A percentile compares a stretch with the other conserved stretches of the same genome.
phyloP scores from a whole-genome alignment of 139 green algal genomes.

The Micractinium sp. region DNA sequence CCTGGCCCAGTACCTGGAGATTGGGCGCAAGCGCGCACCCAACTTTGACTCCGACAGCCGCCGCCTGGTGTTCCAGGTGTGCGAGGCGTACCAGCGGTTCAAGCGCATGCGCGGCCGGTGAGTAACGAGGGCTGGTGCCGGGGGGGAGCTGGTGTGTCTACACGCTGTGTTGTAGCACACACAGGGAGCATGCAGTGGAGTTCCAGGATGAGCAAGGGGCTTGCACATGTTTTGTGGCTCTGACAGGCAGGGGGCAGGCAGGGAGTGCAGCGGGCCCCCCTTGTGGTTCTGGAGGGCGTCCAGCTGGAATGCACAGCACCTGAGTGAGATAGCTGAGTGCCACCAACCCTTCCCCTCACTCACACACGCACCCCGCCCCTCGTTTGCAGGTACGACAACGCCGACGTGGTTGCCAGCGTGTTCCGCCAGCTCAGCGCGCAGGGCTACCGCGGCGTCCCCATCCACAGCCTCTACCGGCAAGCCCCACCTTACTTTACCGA shows the following conservation, averaged over 20 bases:
- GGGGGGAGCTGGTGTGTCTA: too few relatives aligned
- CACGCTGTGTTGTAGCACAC: too few relatives aligned
- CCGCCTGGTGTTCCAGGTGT: conserved; percentile 59
- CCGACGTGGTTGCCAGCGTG: conserved; percentile 73
- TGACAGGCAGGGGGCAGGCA: too few relatives aligned
- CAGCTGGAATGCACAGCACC: too few relatives aligned
- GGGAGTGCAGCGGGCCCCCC: too few relatives aligned
- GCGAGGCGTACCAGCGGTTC: conserved; percentile 57
- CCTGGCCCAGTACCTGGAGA: conserved; percentile 64
- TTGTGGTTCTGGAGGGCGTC: too few relatives aligned
- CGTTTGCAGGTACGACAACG: conserved; percentile 53
- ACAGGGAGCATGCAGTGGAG: too few relatives aligned
- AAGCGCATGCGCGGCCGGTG: conserved; percentile 38
- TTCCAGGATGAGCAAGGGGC: too few relatives aligned
- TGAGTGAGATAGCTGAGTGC: too few relatives aligned
- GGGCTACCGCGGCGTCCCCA: conserved; percentile 63
- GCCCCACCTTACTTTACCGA: not conserved
- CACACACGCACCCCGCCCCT: not conserved
- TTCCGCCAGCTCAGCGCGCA: conserved; percentile 54
- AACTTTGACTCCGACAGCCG: conserved; percentile 73
- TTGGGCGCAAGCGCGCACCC: conserved; percentile 68
- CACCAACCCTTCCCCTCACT: not conserved
- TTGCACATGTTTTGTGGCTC: too few relatives aligned
- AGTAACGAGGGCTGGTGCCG: not conserved
- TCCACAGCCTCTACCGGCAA: conserved; percentile 70